Evolutionary conservation across 1,284 basidiomycete species (phyloP), one percentile per base, ranked within the genome.

Genomic region (Cutaneotrichosporon mucoides): DNA sequence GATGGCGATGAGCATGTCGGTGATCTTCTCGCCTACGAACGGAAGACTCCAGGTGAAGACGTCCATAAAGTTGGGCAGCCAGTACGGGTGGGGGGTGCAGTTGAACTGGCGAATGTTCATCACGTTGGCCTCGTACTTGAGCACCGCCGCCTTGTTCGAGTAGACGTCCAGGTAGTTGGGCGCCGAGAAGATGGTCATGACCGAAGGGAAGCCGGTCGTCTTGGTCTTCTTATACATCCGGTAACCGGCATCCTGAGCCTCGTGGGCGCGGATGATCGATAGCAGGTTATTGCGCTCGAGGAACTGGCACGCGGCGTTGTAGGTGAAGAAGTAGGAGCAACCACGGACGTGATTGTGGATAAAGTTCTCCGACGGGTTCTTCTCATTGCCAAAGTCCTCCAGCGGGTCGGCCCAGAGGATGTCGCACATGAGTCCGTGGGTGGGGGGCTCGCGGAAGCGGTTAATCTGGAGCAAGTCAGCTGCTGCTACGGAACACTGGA

Each of bases 1-100:
- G 61, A 96, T 92, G 1, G 92, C 90, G 55, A 95, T 91, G 62
- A 96, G 81, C 93, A 96, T 98, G 74, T 99, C 96, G 66, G 90
- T 90, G 77, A 93, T 95, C 81, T 96, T 96, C 77, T 96, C 93
- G 61, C 92, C 95, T 2, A 99, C 96, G 73, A 99, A 99, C 0
- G 95, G 96, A 66, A 99, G 79, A 82, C 89, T 92, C 96, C 96
- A 99, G 1, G 95, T 98, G 77, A 99, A 99, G 42, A 91, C 95
- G 75, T 99, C 92, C 90, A 98, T 97, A 70, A 98, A 98, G 80
- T 98, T 99, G 3, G 95, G 95, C 44, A 99, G 81, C 90, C 90
- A 93, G 76, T 96, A 96, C 4, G 92, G 92, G 76, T 96, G 92
- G 12, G 92, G 92, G 6, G 89, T 93, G 75, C 89, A 92, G 79